Percentiles rank a stretch among this genome's conserved stretches.
These are phyloP conservation scores for Wickerhamomyces bisporus DNA, from an alignment of 805 yeast genomes.

Conservation along the genomic window DNA sequence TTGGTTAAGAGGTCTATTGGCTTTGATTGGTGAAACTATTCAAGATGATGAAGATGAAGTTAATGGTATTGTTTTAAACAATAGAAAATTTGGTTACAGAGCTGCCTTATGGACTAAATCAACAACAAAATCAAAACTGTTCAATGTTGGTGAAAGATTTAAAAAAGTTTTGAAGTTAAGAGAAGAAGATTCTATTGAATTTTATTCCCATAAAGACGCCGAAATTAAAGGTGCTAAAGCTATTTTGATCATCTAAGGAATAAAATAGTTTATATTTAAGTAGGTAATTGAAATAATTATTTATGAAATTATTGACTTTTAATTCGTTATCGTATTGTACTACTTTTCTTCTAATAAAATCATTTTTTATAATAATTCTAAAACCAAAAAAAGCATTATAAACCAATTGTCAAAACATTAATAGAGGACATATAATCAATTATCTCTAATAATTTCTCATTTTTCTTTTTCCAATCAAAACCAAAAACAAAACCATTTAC, in stretches of 20 bases:
- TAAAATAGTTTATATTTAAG: no score
- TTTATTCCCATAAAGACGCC: constrained; percentile 48
- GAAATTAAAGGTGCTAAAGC: constrained; percentile 24
- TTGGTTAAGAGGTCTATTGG: constrained; percentile 86
- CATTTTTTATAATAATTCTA: no score
- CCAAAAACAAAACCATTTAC: no score
- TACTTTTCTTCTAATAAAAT: no score
- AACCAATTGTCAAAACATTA: no score
- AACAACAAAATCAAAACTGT: constrained; percentile 56
- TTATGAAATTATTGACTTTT: no score
- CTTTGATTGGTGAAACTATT: constrained; percentile 93
- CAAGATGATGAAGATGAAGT: constrained; percentile 77
- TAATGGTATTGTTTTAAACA: constrained; percentile 88
- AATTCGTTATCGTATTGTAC: no score
- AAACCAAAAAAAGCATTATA: no score
- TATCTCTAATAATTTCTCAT: no score
- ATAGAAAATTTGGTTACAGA: constrained; percentile 76
- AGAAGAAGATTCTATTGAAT: constrained; percentile 76
- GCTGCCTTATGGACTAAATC: constrained; percentile 93
- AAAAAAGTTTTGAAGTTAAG: constrained; percentile 76
- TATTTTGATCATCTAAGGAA: constrained; percentile 20
- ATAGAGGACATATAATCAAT: no score
- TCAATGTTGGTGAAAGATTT: constrained; percentile 78
- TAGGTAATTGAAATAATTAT: background rate
- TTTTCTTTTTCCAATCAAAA: no score